Percentiles rank a stretch among this genome's conserved stretches.
Evolutionary conservation across 495 filamentous ascomycete genomes (phyloP).

Genomic region (Glarea lozoyensis): DNA sequence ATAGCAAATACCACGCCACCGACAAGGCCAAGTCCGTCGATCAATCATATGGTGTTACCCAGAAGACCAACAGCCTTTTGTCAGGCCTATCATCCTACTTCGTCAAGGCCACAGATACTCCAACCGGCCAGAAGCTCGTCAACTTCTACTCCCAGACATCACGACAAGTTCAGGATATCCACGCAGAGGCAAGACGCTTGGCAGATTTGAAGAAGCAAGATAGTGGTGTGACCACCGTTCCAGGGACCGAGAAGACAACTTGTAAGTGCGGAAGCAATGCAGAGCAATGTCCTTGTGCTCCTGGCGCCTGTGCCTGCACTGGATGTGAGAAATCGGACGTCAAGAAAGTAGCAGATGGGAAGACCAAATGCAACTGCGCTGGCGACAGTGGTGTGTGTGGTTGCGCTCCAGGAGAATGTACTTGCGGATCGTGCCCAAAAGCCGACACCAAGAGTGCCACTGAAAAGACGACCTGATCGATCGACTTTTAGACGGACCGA

Average conservation of each 20-base stretch:
- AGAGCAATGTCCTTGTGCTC: slow-evolving; percentile 19
- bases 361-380: slow-evolving; percentile 15
- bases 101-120: slow-evolving; percentile 79
- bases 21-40: slow-evolving; percentile 72
- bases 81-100: slow-evolving; percentile 72
- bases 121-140: slow-evolving; percentile 76
- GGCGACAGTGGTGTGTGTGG: slow-evolving; percentile 19
- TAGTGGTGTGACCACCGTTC: slow-evolving; percentile 20
- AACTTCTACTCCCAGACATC: slow-evolving; percentile 73
- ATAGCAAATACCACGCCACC: slow-evolving; percentile 70
- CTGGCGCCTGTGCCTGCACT: slow-evolving; percentile 31
- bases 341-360: slow-evolving; percentile 17
- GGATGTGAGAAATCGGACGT: slow-evolving; percentile 21
- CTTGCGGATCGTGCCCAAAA: slow-evolving; percentile 26
- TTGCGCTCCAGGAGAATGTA: slow-evolving; percentile 30
- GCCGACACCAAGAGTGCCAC: slow-evolving; percentile 15
- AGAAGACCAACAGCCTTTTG: slow-evolving; percentile 55
- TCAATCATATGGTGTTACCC: slow-evolving; percentile 61
- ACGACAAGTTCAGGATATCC: slow-evolving; percentile 87
- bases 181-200: slow-evolving; percentile 76
- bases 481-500: too few relatives aligned
- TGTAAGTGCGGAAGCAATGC: slow-evolving; percentile 33
- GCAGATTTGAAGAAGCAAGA: slow-evolving; percentile 79
- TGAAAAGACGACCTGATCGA: slow-evolving; percentile 23
- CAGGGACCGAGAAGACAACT: slow-evolving; percentile 28